Evolutionary conservation across 1,284 basidiomycete genomes (phyloP), one percentile per base, ranked within the genome.

Genomic region (Cronartium quercuum): DNA sequence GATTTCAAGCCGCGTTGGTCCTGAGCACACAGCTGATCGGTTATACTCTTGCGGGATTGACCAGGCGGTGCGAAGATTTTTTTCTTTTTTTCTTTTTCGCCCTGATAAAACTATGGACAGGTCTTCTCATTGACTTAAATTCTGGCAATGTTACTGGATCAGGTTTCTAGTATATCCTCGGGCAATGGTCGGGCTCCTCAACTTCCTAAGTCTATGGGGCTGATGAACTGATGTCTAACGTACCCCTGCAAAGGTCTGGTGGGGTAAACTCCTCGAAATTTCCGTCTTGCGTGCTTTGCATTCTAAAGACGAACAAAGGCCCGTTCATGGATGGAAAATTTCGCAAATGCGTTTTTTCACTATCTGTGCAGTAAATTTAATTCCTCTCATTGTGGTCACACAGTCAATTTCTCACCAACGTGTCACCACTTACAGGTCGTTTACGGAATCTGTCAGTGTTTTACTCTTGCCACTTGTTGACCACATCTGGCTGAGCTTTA

Each of bases 1-100:
- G 70, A 7, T 73, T 73, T 35, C 70, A 73, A 60, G 77, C 82
- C 42, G 77, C 81, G 0, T 77, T 82, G 41, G 76, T 78, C 1
- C 77, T 86, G 44, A 84, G 83, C 13, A 84, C 84, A 0, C 84
- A 86, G 76, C 79, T 86, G 42, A 81, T 84, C 24, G 85, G 85
- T 0, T 84, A 84, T 78, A 84, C 84, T 5, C 80, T 84, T 3
- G 85, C 85, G 10, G 85, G 85, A 9, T 78, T 86, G 7, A 77
- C 78, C 15, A 82, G 85, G 18, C 47, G 63, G 70, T 73, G 37
- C 5, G 47, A n/a, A n/a, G n/a, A n/a, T n/a, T n/a, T n/a, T n/a
- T n/a, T n/a, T n/a, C n/a, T n/a, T n/a, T n/a, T n/a, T n/a, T n/a
- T n/a, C n/a, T n/a, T n/a, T n/a, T n/a, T n/a, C n/a, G n/a, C n/a